phyloP scores from a whole-genome alignment of 2,329 filamentous ascomycete genomes.

The Aspergillus ochraceus region DNA sequence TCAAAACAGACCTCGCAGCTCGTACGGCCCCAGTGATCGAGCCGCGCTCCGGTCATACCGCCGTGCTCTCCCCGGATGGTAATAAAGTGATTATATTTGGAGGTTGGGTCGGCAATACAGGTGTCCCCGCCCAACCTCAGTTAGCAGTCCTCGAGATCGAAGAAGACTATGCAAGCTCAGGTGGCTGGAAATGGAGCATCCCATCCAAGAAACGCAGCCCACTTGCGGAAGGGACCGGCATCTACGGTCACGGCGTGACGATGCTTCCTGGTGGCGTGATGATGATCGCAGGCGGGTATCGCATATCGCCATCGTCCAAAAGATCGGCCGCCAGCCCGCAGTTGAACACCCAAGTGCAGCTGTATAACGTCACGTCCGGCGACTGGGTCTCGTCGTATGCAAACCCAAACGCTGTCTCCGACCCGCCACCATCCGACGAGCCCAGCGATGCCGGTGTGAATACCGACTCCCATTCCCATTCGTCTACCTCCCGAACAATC shows the following conservation, averaged over 20 bases:
- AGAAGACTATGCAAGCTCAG: conserved; percentile 63
- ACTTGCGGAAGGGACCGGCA: conserved; percentile 45
- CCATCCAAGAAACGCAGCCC: conserved; percentile 41
- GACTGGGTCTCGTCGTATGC: conserved; percentile 59
- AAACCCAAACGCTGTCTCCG: conserved; percentile 37
- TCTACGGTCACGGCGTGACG: conserved; percentile 62
- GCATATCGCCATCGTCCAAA: conserved; percentile 47
- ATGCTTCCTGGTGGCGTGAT: conserved; percentile 63
- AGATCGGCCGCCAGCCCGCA: conserved; percentile 32
- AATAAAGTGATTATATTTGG: conserved; percentile 76
- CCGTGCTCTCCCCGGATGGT: conserved; percentile 77
- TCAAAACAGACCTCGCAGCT: conserved; percentile 59
- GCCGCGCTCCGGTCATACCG: conserved; percentile 84
- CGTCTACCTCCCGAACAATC: conserved; percentile 46
- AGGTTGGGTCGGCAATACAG: conserved; percentile 86
- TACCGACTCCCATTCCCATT: conserved; percentile 11
- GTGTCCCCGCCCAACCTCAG: conserved; percentile 76
- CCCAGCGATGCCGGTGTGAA: background rate
- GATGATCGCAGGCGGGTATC: conserved; percentile 62
- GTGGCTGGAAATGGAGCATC: conserved; percentile 47
- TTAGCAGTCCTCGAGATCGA: conserved; percentile 75
- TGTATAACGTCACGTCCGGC: conserved; percentile 63
- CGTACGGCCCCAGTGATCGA: conserved; percentile 59
- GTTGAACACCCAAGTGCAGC: conserved; percentile 50
- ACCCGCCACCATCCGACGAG: conserved; percentile 3